Conservation (phyloP, 306 rosid species). For the Malus sylvestris region DNA sequence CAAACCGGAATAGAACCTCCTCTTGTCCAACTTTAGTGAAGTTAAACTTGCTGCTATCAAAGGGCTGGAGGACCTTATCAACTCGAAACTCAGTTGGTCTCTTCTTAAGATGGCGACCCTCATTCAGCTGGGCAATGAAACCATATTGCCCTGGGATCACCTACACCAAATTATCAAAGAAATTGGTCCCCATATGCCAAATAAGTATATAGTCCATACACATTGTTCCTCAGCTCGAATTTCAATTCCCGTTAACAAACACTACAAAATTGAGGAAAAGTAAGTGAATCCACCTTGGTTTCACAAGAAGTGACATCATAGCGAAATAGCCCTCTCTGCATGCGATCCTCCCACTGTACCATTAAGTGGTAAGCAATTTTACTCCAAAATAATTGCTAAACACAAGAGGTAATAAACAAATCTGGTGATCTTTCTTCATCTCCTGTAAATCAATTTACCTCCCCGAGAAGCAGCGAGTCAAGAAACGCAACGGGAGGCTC, state of each 20-base stretch:
- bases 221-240: background rate
- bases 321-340: constrained; percentile 87
- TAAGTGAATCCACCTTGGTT: constrained; percentile 54
- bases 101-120: constrained; percentile 97
- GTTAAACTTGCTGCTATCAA: constrained; percentile 79
- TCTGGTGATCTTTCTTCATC: constrained; percentile 1
- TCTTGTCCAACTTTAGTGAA: constrained; percentile 95
- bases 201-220: background rate
- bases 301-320: constrained; percentile 92
- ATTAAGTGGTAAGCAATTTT: constrained; percentile 5
- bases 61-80: constrained; percentile 91
- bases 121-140: constrained; percentile 89
- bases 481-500: constrained; percentile 71
- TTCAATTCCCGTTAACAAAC: background rate
- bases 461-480: constrained; percentile 84
- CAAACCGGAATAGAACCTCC: constrained; percentile 82
- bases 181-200: constrained; percentile 4
- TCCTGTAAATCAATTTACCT: constrained; percentile 35
- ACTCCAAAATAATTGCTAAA: background rate
- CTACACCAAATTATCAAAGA: constrained; percentile 31
- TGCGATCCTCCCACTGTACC: constrained; percentile 87
- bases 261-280: background rate
- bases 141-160: constrained; percentile 81
- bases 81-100: constrained; percentile 90
- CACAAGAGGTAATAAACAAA: background rate